Evolutionary conservation across 2,329 filamentous ascomycete genomes (phyloP), one percentile per base, ranked within the genome.

Genomic region (Xylaria sp.): DNA sequence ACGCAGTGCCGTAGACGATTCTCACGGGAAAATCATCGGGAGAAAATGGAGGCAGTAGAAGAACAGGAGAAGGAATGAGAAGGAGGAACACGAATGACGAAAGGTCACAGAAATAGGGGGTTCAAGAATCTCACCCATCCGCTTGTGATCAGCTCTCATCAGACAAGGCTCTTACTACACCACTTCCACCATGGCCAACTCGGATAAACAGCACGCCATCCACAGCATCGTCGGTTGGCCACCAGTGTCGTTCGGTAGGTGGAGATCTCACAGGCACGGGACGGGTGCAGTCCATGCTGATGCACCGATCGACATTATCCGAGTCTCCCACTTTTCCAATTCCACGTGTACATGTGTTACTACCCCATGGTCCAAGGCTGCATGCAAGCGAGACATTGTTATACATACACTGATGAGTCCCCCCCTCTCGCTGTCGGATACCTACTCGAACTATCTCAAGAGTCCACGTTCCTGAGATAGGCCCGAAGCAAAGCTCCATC

Each of bases 161-260:
- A 54, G 51, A 58, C 50, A 55, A 63, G 59, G 62, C 59, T 59
- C 52, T 47, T 54, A 34, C 42, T 35, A 52, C 35, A 58, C 54
- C 52, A 62, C 60, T 57, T 60, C 63, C 57, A 59, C 62, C 23
- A 63, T 23, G 46, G n/a, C 10, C 37, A 56, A 54, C 30, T 61
- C 58, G 57, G 60, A 54, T 57, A 57, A 59, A 54, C 51, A 8
- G 2, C 44, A 46, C 23, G 5, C 5, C 23, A 30, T 30, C 23
- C 23, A 59, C 46, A 54, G 46, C 47, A 51, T 16, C 50, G 23
- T 30, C 23, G 23, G 23, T 30, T 30, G 23, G 23, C 23, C 23
- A 30, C 23, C 23, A 42, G 11, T 42, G 8, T 10, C 19, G 49
- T 52, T 52, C 42, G 23, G 57, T 57, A 52, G 51, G 46, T 34